phyloP scores from a whole-genome alignment of 176 grass and related monocot genomes.

The Zoysia pacifica region DNA sequence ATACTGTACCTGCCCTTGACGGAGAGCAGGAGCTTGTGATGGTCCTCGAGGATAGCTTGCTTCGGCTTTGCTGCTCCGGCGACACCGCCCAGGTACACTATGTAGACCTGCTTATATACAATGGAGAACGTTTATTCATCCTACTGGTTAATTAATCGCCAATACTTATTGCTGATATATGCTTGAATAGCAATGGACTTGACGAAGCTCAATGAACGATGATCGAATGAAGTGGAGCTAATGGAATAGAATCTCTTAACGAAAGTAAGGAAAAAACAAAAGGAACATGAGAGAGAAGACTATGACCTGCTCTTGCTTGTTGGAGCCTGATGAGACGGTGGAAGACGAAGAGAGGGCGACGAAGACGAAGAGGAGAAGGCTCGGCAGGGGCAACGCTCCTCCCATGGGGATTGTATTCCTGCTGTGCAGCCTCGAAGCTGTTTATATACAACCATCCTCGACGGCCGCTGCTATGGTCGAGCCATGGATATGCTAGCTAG shows the following conservation, averaged over 20 bases:
- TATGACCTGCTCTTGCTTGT: conserved; percentile 55
- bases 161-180: no score
- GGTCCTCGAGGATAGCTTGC: conserved; percentile 55
- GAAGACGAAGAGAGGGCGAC: conserved; percentile 37
- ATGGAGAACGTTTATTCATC: not conserved
- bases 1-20: conserved; percentile 63
- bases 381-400: conserved; percentile 13
- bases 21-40: conserved; percentile 67
- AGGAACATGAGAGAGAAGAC: not conserved
- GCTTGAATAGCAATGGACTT: no score
- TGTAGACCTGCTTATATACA: conserved; percentile 53
- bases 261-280: not conserved
- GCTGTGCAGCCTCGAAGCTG: not conserved
- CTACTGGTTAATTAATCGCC: not conserved
- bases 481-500: not conserved
- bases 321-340: conserved; percentile 29
- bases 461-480: not conserved
- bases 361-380: conserved; percentile 39
- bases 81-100: conserved; percentile 76
- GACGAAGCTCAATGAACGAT: no score
- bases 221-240: no score
- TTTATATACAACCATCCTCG: conserved; percentile 13
- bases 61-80: conserved; percentile 37
- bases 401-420: conserved; percentile 6
- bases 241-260: no score